Base-by-base conservation (phyloP, 371 early-diverging fungal genomes). In the Haplosporangium sp. region DNA sequence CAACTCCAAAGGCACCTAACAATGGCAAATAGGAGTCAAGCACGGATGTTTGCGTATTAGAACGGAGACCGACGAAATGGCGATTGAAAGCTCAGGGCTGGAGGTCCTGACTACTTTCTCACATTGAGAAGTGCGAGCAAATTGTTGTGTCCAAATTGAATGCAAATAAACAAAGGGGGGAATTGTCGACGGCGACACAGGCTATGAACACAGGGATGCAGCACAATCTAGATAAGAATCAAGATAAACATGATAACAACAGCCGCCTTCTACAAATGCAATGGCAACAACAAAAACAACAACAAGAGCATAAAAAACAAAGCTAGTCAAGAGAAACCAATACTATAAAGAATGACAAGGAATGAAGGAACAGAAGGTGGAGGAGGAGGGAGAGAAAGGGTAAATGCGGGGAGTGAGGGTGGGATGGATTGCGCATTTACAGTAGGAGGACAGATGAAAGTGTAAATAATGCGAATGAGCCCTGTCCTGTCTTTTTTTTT, bases 1-100 rank as follows among this genome's bases (percentile, higher is more conserved):
- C 95, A 59, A 92, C 89, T 18, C 95, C 95, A 74, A 92, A 93
- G 11, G 92, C 93, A 43, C 95, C 86, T 85, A 29, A 40, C n/a
- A 8, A 10, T 43, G 18, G 38, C 12, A n/a, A 13, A 9, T 20
- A 7, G 48, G 6, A n/a, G 45, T 47, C 37, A 18, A 50, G 29
- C 29, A 29, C 29, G 29, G 29, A 4, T 29, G 4, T 29, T 29
- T 4, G 29, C 29, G 29, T 29, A 29, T 29, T 29, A 29, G 29
- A 29, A 29, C 29, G 29, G 29, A 29, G 29, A 29, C 29, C 29
- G 29, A 29, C 29, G 29, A 29, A 29, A 29, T 29, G 29, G 4
- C 29, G 4, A 29, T 29, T 29, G 29, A 29, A 29, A 29, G 29
- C 29, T 29, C 29, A 29, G 29, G 29, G 4, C 29, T 29, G 29